Conservation (phyloP, 1,284 basidiomycete species). For the Leccinum variabile region DNA sequence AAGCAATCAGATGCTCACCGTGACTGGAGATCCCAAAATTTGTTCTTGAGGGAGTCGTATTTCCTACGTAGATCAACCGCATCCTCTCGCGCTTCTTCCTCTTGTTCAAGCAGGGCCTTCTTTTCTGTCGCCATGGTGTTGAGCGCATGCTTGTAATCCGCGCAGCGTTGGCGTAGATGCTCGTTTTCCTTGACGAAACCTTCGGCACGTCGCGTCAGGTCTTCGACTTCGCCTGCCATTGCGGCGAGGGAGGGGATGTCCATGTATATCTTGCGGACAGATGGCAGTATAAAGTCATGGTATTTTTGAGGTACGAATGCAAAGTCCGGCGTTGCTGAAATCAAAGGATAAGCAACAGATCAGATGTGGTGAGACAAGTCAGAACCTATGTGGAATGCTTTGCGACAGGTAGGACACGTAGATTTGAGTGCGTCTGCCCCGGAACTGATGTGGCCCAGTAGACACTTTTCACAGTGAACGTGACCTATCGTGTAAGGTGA, state of each 20-base stretch:
- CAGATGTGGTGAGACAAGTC: background rate
- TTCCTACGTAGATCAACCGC: conserved; percentile 34
- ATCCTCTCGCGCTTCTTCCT: conserved; percentile 31
- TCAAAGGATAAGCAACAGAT: background rate
- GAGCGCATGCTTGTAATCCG: conserved; percentile 36
- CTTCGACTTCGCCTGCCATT: conserved; percentile 28
- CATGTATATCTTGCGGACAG: conserved; percentile 58
- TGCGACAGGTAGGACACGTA: conserved; percentile 60
- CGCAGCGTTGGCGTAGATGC: conserved; percentile 42
- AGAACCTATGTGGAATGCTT: conserved; percentile 53
- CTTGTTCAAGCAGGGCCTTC: conserved; percentile 31
- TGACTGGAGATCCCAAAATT: conserved; percentile 15
- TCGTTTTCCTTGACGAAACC: conserved; percentile 42
- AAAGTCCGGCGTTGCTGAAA: conserved; percentile 38
- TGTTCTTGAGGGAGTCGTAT: conserved; percentile 26
- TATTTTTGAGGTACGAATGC: conserved; percentile 58
- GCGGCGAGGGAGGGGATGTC: conserved; percentile 38
- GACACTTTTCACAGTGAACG: conserved; percentile 58
- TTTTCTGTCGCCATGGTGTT: conserved; percentile 38
- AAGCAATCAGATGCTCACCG: conserved; percentile 19
- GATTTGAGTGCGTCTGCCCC: conserved; percentile 42
- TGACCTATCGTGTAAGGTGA: conserved; percentile 46
- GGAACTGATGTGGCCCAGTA: conserved; percentile 47
- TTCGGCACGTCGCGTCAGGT: conserved; percentile 38
- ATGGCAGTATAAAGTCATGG: conserved; percentile 54